Evolutionary conservation across 176 grass and related monocot species (phyloP), one percentile per base, ranked within the genome.

Genomic region (Eragrostis curvula): DNA sequence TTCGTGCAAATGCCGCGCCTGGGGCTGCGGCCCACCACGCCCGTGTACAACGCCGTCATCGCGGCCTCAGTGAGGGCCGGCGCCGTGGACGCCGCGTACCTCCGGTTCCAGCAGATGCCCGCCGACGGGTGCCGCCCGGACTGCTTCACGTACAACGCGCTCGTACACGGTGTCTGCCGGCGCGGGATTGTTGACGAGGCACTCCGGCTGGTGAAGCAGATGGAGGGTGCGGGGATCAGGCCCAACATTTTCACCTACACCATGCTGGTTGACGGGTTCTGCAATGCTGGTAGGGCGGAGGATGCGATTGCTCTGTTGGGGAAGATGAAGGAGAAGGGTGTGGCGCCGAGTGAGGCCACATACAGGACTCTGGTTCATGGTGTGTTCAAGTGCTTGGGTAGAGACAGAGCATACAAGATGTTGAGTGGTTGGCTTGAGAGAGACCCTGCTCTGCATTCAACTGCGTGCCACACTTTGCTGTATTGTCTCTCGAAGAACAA

Each of bases 71-170:
- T 94, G 21, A 84, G 68, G 44, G 79, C 94, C 0, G 81, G 90
- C 23, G 82, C 89, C 1, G 75, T 97, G 16, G 91, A 97, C 57
- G 20, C 88, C 5, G 94, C 91, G 16, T 97, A 97, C 81, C 88
- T 97, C 72, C 90, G 82, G 84, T 97, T 97, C 68, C 94, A 97
- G 66, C 94, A 97, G 85, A 97, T 97, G 91, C 68, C 85, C 2
- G 86, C 93, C 0, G 89, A 97, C 0, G 74, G 79, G n/a, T 94
- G 91, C 71, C 18, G 8, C 3, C 89, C 91, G 0, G 91, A 97
- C 77, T 75, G 83, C 71, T 97, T 97, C 79, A 97, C 91, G 0
- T 97, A 97, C 60, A 94, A 97, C 56, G 46, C 89, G 6, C 89
- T 97, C 0, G 73, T 94, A 52, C 91, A 90, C 5, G 94, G 94